Conservation (phyloP, 345 rosid genomes). For the Eucalyptus regnans region DNA sequence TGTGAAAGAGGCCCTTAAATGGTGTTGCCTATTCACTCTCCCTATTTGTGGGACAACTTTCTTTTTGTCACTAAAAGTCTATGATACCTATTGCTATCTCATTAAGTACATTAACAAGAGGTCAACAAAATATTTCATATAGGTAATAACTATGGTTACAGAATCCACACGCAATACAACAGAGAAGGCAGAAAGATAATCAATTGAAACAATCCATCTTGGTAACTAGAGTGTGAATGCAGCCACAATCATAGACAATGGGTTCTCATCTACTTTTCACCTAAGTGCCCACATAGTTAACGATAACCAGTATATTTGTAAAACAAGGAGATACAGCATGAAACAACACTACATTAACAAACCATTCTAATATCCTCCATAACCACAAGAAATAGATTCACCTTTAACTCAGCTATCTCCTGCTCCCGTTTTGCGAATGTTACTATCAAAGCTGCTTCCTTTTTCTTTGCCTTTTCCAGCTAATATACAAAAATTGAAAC, state of each 20-base stretch:
- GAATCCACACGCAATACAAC: neutral
- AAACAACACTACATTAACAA: neutral
- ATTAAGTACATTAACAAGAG: neutral
- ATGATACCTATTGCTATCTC: neutral
- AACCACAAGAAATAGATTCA: neutral
- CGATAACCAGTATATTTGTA: neutral
- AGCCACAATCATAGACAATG: neutral
- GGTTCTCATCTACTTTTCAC: neutral
- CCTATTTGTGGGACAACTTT: neutral
- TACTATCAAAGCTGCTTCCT: slow-evolving; percentile 96
- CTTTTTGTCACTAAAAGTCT: neutral
- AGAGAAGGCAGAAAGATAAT: neutral
- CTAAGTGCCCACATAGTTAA: neutral
- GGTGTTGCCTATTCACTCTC: neutral
- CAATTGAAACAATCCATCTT: neutral
- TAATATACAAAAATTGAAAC: slow-evolving; percentile 19
- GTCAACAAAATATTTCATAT: neutral
- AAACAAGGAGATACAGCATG: neutral
- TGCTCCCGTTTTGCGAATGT: slow-evolving; percentile 92
- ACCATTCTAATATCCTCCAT: neutral
- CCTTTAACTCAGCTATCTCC: slow-evolving; percentile 92
- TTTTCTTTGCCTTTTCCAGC: slow-evolving; percentile 91
- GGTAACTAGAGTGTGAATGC: neutral
- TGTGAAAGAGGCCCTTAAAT: neutral
- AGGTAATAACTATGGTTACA: neutral